Percentiles rank a stretch among this genome's conserved stretches.
phyloP scores from a whole-genome alignment of 306 rosid species.

The Prunus mongolica region DNA sequence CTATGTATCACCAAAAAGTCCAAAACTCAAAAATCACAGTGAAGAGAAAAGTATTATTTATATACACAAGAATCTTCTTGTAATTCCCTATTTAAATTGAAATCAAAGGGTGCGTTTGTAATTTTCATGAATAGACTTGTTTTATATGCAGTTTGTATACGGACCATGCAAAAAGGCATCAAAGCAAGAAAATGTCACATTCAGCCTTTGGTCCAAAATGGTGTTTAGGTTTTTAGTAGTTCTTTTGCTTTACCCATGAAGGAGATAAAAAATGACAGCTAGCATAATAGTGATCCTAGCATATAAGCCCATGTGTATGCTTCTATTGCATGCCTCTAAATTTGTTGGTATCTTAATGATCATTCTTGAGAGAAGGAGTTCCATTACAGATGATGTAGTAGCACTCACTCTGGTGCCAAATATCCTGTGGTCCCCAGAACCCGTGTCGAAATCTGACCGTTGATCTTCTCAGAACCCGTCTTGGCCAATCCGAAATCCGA shows the following conservation, averaged over 20 bases:
- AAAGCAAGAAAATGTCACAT: no score
- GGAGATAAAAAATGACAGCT: constrained; percentile 33
- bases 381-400: constrained; percentile 17
- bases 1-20: constrained; percentile 32
- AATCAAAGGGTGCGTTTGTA: no score
- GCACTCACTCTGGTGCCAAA: constrained; percentile 96
- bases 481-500: constrained; percentile 83
- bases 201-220: background rate
- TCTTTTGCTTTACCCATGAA: background rate
- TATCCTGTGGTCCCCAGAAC: constrained; percentile 94
- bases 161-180: no score
- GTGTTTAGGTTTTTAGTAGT: background rate
- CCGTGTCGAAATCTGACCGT: constrained; percentile 81
- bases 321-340: constrained; percentile 27
- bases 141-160: background rate
- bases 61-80: background rate
- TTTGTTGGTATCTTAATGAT: constrained; percentile 12
- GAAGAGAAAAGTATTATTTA: background rate
- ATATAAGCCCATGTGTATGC: constrained; percentile 41
- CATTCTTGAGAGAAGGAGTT: constrained; percentile 14
- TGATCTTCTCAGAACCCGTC: constrained; percentile 77
- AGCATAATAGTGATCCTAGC: constrained; percentile 35
- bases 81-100: background rate
- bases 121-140: no score
- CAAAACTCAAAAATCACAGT: constrained; percentile 4